A percentile compares a stretch with the other conserved stretches of the same genome.
Conservation (phyloP, 371 early-diverging fungal genomes). For the Syncephalastrum sp. region DNA sequence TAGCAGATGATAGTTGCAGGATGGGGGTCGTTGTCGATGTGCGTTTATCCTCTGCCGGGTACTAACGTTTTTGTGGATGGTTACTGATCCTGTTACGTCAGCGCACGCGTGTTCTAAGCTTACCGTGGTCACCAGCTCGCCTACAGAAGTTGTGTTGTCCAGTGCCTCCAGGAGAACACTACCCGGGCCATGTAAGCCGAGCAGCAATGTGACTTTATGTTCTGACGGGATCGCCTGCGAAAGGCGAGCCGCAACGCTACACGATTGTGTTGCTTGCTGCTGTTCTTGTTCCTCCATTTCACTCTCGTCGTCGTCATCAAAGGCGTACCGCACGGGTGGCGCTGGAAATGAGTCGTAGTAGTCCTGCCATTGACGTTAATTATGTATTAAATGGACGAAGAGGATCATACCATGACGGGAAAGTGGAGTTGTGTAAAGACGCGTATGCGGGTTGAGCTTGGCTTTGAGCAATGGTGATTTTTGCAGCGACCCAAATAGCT, state of each 20-base stretch:
- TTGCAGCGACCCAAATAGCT: no score
- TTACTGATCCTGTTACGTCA: background rate
- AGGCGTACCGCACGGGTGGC: slow-evolving; percentile 45
- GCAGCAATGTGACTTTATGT: slow-evolving; percentile 20
- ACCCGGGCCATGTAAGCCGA: slow-evolving; percentile 41
- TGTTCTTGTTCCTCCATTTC: slow-evolving; percentile 29
- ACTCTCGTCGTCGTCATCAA: slow-evolving; percentile 37
- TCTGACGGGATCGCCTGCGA: background rate
- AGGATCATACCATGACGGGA: no score
- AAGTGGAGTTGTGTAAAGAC: no score
- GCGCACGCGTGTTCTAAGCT: background rate
- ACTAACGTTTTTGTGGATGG: background rate
- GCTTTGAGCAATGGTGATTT: no score
- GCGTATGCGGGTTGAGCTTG: no score
- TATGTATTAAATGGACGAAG: no score
- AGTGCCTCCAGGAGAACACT: slow-evolving; percentile 30
- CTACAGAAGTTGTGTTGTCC: background rate
- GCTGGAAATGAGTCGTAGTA: slow-evolving; percentile 33
- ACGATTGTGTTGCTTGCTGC: background rate
- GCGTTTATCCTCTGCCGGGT: background rate
- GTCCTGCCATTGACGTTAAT: slow-evolving; percentile 15
- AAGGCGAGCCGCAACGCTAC: slow-evolving; percentile 4
- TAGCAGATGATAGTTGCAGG: background rate
- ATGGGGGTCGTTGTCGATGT: slow-evolving; percentile 12
- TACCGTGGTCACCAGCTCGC: background rate